These are phyloP conservation scores for Ramalina intermedia DNA, from an alignment of 495 filamentous ascomycete genomes.

Conservation along the genomic window DNA sequence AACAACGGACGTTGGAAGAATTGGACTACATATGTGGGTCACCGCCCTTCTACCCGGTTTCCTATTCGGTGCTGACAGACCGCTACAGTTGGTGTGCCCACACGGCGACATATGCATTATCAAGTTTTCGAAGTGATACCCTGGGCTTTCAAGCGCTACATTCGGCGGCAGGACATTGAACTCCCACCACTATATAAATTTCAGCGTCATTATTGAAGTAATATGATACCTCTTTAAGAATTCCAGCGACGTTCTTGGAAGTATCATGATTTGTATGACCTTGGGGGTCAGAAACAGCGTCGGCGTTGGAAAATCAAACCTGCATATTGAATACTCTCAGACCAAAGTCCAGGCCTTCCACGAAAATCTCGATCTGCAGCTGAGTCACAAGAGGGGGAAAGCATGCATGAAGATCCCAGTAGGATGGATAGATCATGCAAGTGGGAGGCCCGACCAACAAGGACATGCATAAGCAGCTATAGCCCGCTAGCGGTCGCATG, in stretches of 20 bases:
- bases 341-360: too few relatives aligned
- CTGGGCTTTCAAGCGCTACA: slow-evolving; percentile 54
- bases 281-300: slow-evolving; percentile 18
- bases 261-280: background rate
- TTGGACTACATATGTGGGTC: slow-evolving; percentile 56
- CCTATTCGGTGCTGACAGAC: background rate
- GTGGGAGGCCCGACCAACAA: too few relatives aligned
- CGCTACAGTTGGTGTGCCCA: slow-evolving; percentile 43
- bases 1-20: slow-evolving; percentile 68
- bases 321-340: too few relatives aligned
- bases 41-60: background rate
- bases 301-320: background rate
- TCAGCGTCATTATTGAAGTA: slow-evolving; percentile 21
- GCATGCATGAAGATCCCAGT: background rate
- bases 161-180: slow-evolving; percentile 41
- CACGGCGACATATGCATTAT: slow-evolving; percentile 44
- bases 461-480: too few relatives aligned
- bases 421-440: background rate
- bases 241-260: too few relatives aligned
- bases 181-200: slow-evolving; percentile 54
- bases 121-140: slow-evolving; percentile 49
- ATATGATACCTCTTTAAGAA: too few relatives aligned
- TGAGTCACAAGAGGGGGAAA: background rate
- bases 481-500: too few relatives aligned
- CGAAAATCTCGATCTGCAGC: too few relatives aligned